Conservation (phyloP, 192 early-diverging fungal species). For the Hyaloraphidium curvatum region DNA sequence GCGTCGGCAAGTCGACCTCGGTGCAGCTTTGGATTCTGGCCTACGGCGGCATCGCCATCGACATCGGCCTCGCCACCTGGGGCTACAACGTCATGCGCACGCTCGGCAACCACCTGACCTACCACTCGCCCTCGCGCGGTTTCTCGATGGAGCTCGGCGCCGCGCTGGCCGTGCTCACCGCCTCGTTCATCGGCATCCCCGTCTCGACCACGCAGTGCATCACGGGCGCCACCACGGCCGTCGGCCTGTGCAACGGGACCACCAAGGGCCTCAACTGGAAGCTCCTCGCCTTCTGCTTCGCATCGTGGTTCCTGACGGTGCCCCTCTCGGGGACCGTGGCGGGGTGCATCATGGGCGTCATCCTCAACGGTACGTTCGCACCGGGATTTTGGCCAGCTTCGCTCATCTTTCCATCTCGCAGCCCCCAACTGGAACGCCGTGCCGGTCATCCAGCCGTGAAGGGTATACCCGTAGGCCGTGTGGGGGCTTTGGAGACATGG, state of each 20-base stretch:
- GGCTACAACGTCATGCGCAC: slow-evolving; percentile 59
- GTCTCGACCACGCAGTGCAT: slow-evolving; percentile 75
- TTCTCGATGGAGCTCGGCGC: slow-evolving; percentile 63
- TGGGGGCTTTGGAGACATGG: too few species aligned
- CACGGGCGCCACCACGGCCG: slow-evolving; percentile 48
- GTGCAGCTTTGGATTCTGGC: slow-evolving; percentile 60
- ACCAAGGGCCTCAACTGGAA: slow-evolving; percentile 56
- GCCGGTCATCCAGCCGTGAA: too few species aligned
- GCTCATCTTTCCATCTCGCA: too few species aligned
- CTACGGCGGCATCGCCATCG: slow-evolving; percentile 51
- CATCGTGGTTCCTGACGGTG: slow-evolving; percentile 58
- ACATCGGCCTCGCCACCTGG: slow-evolving; percentile 50
- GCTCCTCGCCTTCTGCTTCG: slow-evolving; percentile 35
- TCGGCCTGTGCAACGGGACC: slow-evolving; percentile 52
- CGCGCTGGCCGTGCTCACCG: slow-evolving; percentile 56
- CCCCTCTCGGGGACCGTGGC: slow-evolving; percentile 42
- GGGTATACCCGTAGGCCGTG: too few species aligned
- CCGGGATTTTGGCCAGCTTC: too few species aligned
- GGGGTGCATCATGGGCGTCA: too few species aligned
- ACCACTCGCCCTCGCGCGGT: slow-evolving; percentile 57
- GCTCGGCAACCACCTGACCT: slow-evolving; percentile 69
- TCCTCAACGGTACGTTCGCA: too few species aligned
- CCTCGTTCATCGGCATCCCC: slow-evolving; percentile 54
- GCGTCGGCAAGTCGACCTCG: slow-evolving; percentile 21
- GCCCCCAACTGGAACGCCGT: too few species aligned